Conservation (phyloP, 1,284 basidiomycete species). For the Cutaneotrichosporon curvatum region DNA sequence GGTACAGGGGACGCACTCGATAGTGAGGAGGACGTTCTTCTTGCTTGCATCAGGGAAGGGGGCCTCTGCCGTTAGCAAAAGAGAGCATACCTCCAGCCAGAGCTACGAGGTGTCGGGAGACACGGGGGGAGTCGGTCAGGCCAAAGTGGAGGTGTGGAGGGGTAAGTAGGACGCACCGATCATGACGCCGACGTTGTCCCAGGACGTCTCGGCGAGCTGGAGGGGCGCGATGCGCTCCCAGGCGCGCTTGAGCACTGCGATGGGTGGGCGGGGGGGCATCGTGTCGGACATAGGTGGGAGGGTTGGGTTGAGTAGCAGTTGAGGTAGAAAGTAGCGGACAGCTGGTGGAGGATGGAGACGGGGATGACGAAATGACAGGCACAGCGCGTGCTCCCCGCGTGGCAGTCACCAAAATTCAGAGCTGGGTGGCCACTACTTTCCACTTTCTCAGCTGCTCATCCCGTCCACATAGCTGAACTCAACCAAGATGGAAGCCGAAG, state of each 20-base stretch:
- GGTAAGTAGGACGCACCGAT: conserved; percentile 52
- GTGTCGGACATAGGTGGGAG: conserved; percentile 4
- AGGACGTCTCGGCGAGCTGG: conserved; percentile 67
- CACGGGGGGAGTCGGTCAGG: neutral
- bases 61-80: conserved; percentile 56
- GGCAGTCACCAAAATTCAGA: too few relatives aligned
- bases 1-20: too few relatives aligned
- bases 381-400: too few relatives aligned
- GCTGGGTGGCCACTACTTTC: too few relatives aligned
- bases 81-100: too few relatives aligned
- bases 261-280: conserved; percentile 18
- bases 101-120: conserved; percentile 3
- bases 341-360: neutral
- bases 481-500: conserved; percentile 3
- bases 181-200: conserved; percentile 85
- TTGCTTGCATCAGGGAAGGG: conserved; percentile 55
- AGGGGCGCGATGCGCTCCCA: conserved; percentile 68
- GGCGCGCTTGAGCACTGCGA: conserved; percentile 37
- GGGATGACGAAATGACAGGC: too few relatives aligned
- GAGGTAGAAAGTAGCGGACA: neutral
- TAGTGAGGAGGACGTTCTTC: conserved; percentile 69
- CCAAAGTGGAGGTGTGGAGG: neutral
- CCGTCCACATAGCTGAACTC: neutral
- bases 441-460: too few relatives aligned
- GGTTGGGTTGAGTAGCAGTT: neutral